Evolutionary conservation across 768 basidiomycete genomes (phyloP).

Genomic region (Butyriboletus loyo): DNA sequence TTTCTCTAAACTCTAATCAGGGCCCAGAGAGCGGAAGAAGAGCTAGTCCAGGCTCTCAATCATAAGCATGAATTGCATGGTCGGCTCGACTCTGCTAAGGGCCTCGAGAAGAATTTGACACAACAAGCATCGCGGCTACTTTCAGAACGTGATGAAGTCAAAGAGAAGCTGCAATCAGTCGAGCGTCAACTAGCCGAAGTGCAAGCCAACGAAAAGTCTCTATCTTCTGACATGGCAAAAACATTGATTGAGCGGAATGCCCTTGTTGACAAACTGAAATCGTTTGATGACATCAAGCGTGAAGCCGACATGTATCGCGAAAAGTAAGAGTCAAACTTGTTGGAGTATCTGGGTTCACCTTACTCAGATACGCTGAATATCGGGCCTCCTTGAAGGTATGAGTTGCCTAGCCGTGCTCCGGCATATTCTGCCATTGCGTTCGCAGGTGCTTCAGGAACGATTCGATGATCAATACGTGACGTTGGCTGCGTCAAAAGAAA

Average conservation of each 20-base stretch:
- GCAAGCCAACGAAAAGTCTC: conserved; percentile 15
- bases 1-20: conserved; percentile 17
- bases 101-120: conserved; percentile 22
- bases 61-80: conserved; percentile 27
- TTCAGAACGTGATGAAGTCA: conserved; percentile 24
- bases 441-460: conserved; percentile 53
- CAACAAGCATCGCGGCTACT: conserved; percentile 26
- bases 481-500: conserved; percentile 52
- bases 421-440: not conserved
- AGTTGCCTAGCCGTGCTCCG: not conserved
- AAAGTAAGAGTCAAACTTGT: conserved; percentile 20
- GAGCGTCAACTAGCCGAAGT: conserved; percentile 19
- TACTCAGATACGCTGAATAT: conserved; percentile 18
- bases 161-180: conserved; percentile 7
- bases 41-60: conserved; percentile 15
- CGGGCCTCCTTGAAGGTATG: conserved; percentile 25
- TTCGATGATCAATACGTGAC: conserved; percentile 57
- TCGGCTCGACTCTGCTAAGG: conserved; percentile 24
- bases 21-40: conserved; percentile 19
- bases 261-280: conserved; percentile 20
- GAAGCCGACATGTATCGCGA: conserved; percentile 22
- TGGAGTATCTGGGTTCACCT: not conserved
- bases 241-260: conserved; percentile 18
- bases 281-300: conserved; percentile 13
- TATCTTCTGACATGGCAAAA: conserved; percentile 17